phyloP scores from a whole-genome alignment of 306 rosid species.

The Heteromeles arbutifolia region DNA sequence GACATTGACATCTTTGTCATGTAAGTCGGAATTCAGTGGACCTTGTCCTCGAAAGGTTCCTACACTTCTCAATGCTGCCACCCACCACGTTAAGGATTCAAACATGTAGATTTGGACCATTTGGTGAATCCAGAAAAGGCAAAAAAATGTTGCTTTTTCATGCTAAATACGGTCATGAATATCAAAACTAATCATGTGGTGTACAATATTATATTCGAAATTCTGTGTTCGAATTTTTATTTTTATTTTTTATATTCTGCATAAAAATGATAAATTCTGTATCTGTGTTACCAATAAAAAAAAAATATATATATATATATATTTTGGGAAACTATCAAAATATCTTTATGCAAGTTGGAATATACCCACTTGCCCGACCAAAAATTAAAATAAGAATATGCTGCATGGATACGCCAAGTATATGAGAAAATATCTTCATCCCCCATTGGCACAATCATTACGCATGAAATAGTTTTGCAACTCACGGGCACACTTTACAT shows the following conservation, averaged over 20 bases:
- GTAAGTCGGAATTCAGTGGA: background rate
- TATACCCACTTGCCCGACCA: background rate
- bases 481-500: too few species aligned
- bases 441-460: background rate
- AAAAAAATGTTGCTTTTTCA: background rate
- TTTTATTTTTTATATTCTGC: too few species aligned
- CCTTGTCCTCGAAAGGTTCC: background rate
- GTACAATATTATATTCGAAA: too few species aligned
- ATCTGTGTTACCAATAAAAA: background rate
- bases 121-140: background rate
- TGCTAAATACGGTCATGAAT: background rate
- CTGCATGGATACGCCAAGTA: background rate
- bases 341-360: background rate
- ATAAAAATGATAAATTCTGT: background rate
- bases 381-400: background rate
- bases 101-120: background rate
- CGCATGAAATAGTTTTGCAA: too few species aligned
- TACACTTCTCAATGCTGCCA: background rate
- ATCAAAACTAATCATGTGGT: too few species aligned
- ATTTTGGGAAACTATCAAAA: too few species aligned
- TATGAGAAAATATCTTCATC: background rate
- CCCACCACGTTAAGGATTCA: too few species aligned
- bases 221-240: too few species aligned
- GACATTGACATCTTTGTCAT: too few species aligned
- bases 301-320: too few species aligned